These are phyloP conservation scores for Beauveria sp. DNA, from an alignment of 2,329 filamentous ascomycete genomes.

Conservation along the genomic window DNA sequence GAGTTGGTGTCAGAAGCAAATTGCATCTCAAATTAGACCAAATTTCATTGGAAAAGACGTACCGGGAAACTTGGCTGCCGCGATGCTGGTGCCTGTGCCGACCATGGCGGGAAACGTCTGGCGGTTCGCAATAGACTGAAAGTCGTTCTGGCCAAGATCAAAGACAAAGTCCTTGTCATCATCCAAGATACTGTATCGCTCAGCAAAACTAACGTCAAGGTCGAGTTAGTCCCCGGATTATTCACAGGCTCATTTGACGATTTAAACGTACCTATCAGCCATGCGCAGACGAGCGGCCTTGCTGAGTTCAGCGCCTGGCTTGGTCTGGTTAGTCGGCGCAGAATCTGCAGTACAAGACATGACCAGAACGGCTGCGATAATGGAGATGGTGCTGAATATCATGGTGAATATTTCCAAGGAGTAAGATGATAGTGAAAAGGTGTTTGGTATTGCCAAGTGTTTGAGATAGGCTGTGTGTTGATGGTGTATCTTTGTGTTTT, in stretches of 20 bases:
- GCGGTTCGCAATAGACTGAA: conserved; percentile 44
- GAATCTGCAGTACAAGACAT: conserved; percentile 16
- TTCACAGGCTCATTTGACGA: background rate
- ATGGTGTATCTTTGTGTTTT: background rate
- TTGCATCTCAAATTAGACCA: no score
- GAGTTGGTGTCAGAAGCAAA: no score
- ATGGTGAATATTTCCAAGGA: conserved; percentile 19
- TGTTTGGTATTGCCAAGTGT: background rate
- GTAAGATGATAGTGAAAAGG: background rate
- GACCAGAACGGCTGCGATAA: conserved; percentile 32
- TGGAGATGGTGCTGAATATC: conserved; percentile 26
- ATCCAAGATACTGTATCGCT: conserved; percentile 35
- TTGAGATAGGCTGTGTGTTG: background rate
- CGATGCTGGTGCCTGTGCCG: conserved; percentile 42
- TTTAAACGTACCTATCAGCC: conserved; percentile 28
- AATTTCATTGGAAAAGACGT: conserved; percentile 7
- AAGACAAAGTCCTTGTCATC: conserved; percentile 40
- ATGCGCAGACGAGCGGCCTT: conserved; percentile 31
- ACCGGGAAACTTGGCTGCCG: conserved; percentile 41
- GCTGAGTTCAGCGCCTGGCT: conserved; percentile 19
- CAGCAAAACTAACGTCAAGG: conserved; percentile 26
- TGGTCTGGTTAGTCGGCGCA: conserved; percentile 1
- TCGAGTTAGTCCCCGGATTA: conserved; percentile 12
- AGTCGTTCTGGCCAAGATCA: conserved; percentile 39
- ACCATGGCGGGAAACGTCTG: conserved; percentile 50